These are phyloP conservation scores for Clarireedia paspali DNA, from an alignment of 2,329 filamentous ascomycete species.

Conservation along the genomic window DNA sequence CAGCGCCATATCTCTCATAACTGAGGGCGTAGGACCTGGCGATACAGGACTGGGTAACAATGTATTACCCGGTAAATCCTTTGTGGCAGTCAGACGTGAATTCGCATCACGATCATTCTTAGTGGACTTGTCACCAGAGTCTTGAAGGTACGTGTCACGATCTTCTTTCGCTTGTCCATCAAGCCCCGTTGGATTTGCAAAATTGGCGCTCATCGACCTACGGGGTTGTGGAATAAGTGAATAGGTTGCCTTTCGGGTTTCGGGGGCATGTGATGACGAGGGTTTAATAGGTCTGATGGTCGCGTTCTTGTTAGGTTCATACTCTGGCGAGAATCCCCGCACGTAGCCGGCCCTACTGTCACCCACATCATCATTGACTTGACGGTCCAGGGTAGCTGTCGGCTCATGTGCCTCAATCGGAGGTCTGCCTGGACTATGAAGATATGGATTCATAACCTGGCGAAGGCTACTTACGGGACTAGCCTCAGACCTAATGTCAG, in stretches of 20 bases:
- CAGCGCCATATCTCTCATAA: conserved; percentile 24
- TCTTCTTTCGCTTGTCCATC: conserved; percentile 23
- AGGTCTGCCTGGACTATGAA: conserved; percentile 33
- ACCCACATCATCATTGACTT: conserved; percentile 21
- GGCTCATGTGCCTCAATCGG: conserved; percentile 17
- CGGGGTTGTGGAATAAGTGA: conserved; percentile 12
- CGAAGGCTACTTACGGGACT: conserved; percentile 75
- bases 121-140: conserved; percentile 33
- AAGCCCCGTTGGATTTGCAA: conserved; percentile 1
- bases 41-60: conserved; percentile 8
- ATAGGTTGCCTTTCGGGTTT: conserved; percentile 9
- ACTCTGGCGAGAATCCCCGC: conserved; percentile 66
- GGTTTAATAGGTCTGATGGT: conserved; percentile 54
- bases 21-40: conserved; percentile 12
- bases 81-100: conserved; percentile 11
- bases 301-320: conserved; percentile 63
- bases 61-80: conserved; percentile 9
- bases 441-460: conserved; percentile 80
- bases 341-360: conserved; percentile 18
- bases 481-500: conserved; percentile 19
- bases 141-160: conserved; percentile 42
- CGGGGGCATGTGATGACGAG: conserved; percentile 1
- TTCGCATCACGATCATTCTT: conserved; percentile 40
- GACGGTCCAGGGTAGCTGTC: conserved; percentile 14
- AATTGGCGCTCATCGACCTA: conserved; percentile 10